phyloP scores from a whole-genome alignment of 805 yeast genomes.

The Saccharomycopsis olivae region DNA sequence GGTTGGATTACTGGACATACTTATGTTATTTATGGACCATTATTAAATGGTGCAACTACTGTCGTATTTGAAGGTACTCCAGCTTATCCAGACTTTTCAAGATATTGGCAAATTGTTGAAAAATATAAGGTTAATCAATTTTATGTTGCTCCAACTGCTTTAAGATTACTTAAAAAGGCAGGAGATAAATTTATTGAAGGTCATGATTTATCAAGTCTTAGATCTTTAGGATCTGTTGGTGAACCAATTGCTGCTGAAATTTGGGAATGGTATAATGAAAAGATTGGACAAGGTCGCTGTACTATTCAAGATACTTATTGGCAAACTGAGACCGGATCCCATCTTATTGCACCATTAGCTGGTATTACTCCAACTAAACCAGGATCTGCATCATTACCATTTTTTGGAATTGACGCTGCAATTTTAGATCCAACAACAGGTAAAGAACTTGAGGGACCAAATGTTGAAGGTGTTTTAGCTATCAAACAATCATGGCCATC shows the following conservation, averaged over 20 bases:
- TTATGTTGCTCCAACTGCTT: constrained; percentile 79
- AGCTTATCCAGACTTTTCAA: constrained; percentile 68
- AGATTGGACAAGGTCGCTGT: constrained; percentile 58
- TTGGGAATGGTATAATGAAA: constrained; percentile 78
- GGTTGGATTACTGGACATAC: constrained; percentile 92
- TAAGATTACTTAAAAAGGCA: constrained; percentile 64
- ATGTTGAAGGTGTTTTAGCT: constrained; percentile 75
- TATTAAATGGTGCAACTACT: constrained; percentile 65
- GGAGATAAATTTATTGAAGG: constrained; percentile 54
- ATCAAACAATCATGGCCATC: constrained; percentile 74
- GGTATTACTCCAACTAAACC: constrained; percentile 74
- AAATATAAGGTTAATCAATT: constrained; percentile 65
- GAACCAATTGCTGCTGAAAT: constrained; percentile 81
- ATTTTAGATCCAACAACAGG: constrained; percentile 71
- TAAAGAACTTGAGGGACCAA: constrained; percentile 53
- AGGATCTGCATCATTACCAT: constrained; percentile 77
- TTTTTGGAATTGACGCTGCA: constrained; percentile 68
- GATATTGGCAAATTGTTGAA: constrained; percentile 73
- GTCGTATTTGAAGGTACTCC: constrained; percentile 83
- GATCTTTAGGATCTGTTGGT: constrained; percentile 75
- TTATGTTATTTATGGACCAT: constrained; percentile 74
- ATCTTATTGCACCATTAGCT: constrained; percentile 67
- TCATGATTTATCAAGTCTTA: constrained; percentile 51
- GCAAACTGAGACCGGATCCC: constrained; percentile 86
- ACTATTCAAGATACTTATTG: constrained; percentile 78